Conservation (phyloP, 352 stramenopile species). For the Phytophthora citricola region DNA sequence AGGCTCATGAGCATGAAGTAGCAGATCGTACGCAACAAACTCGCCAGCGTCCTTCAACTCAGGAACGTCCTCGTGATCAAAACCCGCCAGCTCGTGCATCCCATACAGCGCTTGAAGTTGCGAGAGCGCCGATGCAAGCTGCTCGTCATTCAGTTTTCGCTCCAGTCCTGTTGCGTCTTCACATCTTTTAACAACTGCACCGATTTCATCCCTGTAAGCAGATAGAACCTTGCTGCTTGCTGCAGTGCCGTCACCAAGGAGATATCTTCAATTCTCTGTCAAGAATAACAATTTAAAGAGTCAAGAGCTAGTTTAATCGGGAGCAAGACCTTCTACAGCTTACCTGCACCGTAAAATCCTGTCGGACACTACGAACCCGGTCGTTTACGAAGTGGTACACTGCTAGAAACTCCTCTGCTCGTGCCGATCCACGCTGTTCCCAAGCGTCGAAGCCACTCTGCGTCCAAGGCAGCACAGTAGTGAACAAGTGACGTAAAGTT, state of each 20-base stretch:
- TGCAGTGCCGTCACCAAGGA: slow-evolving; percentile 53
- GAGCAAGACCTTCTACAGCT: neutral
- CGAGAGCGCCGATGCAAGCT: slow-evolving; percentile 65
- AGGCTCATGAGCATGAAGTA: slow-evolving; percentile 65
- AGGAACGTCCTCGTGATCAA: slow-evolving; percentile 7
- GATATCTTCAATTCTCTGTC: slow-evolving; percentile 44
- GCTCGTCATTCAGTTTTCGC: slow-evolving; percentile 76
- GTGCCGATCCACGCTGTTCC: slow-evolving; percentile 6
- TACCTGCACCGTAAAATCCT: slow-evolving; percentile 80
- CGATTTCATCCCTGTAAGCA: slow-evolving; percentile 51
- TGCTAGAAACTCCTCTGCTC: slow-evolving; percentile 48
- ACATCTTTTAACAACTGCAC: slow-evolving; percentile 38
- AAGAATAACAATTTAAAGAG: neutral
- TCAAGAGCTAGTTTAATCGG: slow-evolving; percentile 2
- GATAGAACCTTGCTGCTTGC: slow-evolving; percentile 62
- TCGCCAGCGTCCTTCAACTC: slow-evolving; percentile 37
- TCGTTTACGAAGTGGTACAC: slow-evolving; percentile 80
- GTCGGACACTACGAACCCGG: slow-evolving; percentile 70
- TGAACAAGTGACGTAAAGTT: slow-evolving; percentile 57
- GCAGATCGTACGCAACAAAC: slow-evolving; percentile 61
- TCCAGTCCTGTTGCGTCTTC: slow-evolving; percentile 49
- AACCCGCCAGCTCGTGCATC: slow-evolving; percentile 18
- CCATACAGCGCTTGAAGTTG: slow-evolving; percentile 57
- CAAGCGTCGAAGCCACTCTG: slow-evolving; percentile 42
- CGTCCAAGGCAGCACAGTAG: slow-evolving; percentile 40